These are phyloP conservation scores for Trichophyton simii DNA, from an alignment of 2,329 filamentous ascomycete genomes.

Conservation along the genomic window DNA sequence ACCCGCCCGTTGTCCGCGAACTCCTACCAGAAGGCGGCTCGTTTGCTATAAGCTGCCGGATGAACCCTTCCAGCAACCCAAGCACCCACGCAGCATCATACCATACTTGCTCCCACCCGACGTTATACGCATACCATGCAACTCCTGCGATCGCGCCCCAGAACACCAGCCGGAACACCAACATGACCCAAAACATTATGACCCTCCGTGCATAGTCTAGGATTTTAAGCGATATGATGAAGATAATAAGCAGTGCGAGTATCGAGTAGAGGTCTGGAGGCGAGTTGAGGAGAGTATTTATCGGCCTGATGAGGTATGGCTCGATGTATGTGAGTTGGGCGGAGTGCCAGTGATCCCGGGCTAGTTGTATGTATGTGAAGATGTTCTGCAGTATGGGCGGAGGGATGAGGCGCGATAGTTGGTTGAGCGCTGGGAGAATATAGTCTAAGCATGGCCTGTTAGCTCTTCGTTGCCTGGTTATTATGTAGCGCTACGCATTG, in stretches of 20 bases:
- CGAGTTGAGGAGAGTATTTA: slow-evolving; percentile 24
- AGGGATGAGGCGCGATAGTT: slow-evolving; percentile 11
- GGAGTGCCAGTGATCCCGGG: not conserved
- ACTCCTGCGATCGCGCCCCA: slow-evolving; percentile 49
- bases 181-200: slow-evolving; percentile 63
- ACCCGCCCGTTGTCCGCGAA: not conserved
- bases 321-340: slow-evolving; percentile 26
- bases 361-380: slow-evolving; percentile 18
- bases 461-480: not conserved
- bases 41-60: slow-evolving; percentile 43
- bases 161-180: slow-evolving; percentile 51
- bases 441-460: slow-evolving; percentile 13
- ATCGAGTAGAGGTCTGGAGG: slow-evolving; percentile 27
- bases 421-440: slow-evolving; percentile 14
- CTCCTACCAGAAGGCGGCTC: slow-evolving; percentile 20
- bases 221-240: slow-evolving; percentile 54
- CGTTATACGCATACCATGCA: slow-evolving; percentile 42
- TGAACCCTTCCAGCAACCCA: slow-evolving; percentile 52
- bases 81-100: slow-evolving; percentile 40
- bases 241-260: slow-evolving; percentile 42
- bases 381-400: slow-evolving; percentile 15
- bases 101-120: slow-evolving; percentile 24
- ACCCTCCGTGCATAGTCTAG: slow-evolving; percentile 57
- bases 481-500: too few relatives aligned
- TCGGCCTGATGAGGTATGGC: slow-evolving; percentile 35